Evolutionary conservation across 495 filamentous ascomycete species (phyloP), one percentile per base, ranked within the genome.

Genomic region (Aspergillus mulundensis): DNA sequence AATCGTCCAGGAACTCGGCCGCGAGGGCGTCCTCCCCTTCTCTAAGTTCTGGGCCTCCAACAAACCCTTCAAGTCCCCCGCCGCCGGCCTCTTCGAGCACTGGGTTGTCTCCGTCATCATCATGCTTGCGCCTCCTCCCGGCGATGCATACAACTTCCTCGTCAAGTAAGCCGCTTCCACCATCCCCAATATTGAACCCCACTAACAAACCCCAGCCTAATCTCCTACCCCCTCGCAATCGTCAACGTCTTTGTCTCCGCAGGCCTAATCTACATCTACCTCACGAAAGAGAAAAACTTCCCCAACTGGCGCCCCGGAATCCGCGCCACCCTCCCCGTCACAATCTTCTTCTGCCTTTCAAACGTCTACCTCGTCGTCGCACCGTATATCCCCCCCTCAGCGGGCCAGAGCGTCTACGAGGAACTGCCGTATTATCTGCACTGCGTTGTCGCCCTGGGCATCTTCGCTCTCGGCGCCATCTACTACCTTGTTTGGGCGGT

Each of bases 361-460:
- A 78, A 86, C 28, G 42, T 84, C 2, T 87, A 84, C 64, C 67
- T 84, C 42, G 68, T 86, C 7, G 68, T 84, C 18, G 84, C 84
- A 57, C 84, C 85, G 5, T 89, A 85, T 75, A 82, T 83, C 38
- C 84, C 85, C 5, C 85, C 85, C 0, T 75, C 72, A 11, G 78
- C 68, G 0, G 84, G 79, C 3, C 71, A 77, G n/a, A 81, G 71
- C 20, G 84, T 84, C 4, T 79, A 83, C 52, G 74, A 87, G 2
- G 77, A 77, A 32, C 82, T 88, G 47, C 86, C 83, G 64, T 87
- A 87, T 58, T 85, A 80, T 25, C 81, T 85, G 14, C 84, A 87
- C 60, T 79, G 74, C 28, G 82, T 82, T 12, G 74, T 77, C 4
- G 83, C 84, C 0, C 66, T 86, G 24, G 82, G 63, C 5, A 72